Conservation (phyloP, 441 rosid species). For the Caryocar brasiliense region DNA sequence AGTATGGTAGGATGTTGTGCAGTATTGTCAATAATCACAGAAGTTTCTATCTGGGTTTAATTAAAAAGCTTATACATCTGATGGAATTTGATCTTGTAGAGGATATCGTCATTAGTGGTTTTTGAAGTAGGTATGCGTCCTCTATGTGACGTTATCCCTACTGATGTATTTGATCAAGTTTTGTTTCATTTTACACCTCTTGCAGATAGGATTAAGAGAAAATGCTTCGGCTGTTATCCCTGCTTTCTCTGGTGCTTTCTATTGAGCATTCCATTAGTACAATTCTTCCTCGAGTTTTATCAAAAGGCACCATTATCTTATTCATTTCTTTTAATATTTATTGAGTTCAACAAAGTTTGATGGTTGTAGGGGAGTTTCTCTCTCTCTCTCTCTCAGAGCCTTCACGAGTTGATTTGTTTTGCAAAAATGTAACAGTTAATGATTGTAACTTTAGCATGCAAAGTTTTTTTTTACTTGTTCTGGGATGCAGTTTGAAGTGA, state of each 20-base stretch:
- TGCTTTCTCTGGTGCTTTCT: slow-evolving; percentile 9
- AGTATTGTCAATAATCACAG: slow-evolving; percentile 12
- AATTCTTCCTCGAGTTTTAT: slow-evolving; percentile 7
- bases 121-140: slow-evolving; percentile 28
- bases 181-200: slow-evolving; percentile 17
- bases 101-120: slow-evolving; percentile 25
- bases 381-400: too few relatives aligned
- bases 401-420: too few relatives aligned
- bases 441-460: too few relatives aligned
- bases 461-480: too few relatives aligned
- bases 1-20: not conserved
- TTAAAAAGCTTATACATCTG: slow-evolving; percentile 30
- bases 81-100: slow-evolving; percentile 20
- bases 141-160: slow-evolving; percentile 23
- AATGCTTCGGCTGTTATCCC: slow-evolving; percentile 15
- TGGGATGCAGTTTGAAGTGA: too few relatives aligned
- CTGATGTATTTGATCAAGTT: slow-evolving; percentile 27
- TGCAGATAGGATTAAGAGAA: slow-evolving; percentile 16
- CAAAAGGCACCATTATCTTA: not conserved
- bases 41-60: slow-evolving; percentile 15
- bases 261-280: slow-evolving; percentile 11
- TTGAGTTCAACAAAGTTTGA: not conserved
- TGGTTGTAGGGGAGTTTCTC: not conserved
- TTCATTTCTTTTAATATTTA: not conserved
- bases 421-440: too few relatives aligned